phyloP scores from a whole-genome alignment of 2,329 filamentous ascomycete species.

The Metarhizium sp. region DNA sequence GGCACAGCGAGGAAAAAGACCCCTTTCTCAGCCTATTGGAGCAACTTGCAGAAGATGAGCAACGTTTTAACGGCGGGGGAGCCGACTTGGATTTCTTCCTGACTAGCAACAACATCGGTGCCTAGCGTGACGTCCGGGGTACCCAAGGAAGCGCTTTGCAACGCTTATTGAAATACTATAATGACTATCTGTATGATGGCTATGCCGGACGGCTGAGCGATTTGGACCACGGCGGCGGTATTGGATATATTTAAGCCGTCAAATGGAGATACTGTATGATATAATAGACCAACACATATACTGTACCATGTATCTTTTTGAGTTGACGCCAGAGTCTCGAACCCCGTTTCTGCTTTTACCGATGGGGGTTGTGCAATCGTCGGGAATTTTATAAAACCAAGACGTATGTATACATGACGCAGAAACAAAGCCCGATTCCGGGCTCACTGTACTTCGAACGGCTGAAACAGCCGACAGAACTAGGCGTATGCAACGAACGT shows the following conservation, averaged over 20 bases:
- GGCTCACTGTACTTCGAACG: too few species aligned
- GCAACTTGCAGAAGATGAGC: conserved; percentile 75
- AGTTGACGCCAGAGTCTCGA: too few species aligned
- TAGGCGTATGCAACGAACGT: too few species aligned
- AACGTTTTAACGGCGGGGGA: conserved; percentile 49
- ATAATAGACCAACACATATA: not conserved
- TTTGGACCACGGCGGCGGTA: too few species aligned
- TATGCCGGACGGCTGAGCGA: not conserved
- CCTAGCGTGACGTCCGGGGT: not conserved
- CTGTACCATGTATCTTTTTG: not conserved
- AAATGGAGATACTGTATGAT: not conserved
- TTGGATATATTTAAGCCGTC: not conserved
- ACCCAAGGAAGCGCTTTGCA: not conserved
- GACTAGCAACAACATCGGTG: not conserved
- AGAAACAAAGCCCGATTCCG: too few species aligned
- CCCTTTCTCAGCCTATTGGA: conserved; percentile 72
- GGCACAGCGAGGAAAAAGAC: conserved; percentile 58
- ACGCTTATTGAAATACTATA: not conserved
- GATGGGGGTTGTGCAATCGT: too few species aligned
- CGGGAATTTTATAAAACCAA: too few species aligned
- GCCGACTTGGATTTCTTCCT: conserved; percentile 75
- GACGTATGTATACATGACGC: too few species aligned
- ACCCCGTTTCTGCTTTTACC: too few species aligned
- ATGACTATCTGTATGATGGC: not conserved
- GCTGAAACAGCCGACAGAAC: too few species aligned